Evolutionary conservation across 257 asterid genomes (phyloP), one percentile per base, ranked within the genome.

Genomic region (Osmanthus fragrans): DNA sequence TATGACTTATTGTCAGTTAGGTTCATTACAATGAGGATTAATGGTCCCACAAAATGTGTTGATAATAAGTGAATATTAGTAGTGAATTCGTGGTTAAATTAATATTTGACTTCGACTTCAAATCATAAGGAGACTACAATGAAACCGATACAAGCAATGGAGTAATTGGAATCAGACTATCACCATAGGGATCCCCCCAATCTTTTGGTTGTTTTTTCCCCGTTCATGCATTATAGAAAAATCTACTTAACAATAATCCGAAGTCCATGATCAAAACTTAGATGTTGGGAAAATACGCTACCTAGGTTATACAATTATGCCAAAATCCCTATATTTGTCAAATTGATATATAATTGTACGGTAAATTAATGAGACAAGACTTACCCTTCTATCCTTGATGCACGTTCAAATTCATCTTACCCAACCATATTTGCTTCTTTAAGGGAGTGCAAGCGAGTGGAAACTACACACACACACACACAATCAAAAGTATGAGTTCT

Each of bases 301-400:
- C 67, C 67, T 16, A 54, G 30, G 11, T 36, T 25, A 21, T 72
- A 37, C 39, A 16, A 2, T 54, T 11, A 9, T 60, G 68, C 68
- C 60, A 21, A 60, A 23, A 60, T 33, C 32, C 68, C 37, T 8
- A 58, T 58, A 13, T 23, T 10, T 34, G 6, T 21, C 32, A 60
- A 60, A 60, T 60, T 7, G 23, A 21, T 8, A 58, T 7, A 60
- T 25, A 25, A 4, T 23, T 8, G 30, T 23, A 21, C 2, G 5
- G 15, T 3, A 60, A 21, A 42, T 63, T 64, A 36, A 5, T 8
- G 77, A 76, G 30, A 47, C 64, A 33, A 5, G 16, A 15, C 0
- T 18, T 12, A 13, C 73, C 66, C 6, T 64, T 64, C 72, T 64
- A 39, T 30, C 36, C 63, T 73, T 51, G 68, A 47, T 49, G 76